Percentiles rank a stretch among this genome's conserved stretches.
These are phyloP conservation scores for Eucalyptus cloeziana DNA, from an alignment of 345 rosid genomes.

Conservation along the genomic window DNA sequence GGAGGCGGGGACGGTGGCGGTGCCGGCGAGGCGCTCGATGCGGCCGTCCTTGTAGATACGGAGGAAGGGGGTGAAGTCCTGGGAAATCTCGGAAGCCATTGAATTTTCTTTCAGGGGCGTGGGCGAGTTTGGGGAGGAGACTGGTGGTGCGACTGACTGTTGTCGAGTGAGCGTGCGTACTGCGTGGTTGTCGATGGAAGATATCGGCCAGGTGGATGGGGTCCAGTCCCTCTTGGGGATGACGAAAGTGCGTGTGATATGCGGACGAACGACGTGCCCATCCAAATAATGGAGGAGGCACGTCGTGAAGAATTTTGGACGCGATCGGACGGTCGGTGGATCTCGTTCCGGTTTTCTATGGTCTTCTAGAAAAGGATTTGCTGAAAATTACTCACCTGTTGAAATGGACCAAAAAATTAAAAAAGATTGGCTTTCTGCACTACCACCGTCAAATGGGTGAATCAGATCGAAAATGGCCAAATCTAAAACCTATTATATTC, in stretches of 20 bases:
- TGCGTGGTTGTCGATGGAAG: neutral
- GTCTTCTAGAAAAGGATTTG: neutral
- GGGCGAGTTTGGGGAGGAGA: neutral
- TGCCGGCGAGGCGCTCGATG: conserved; percentile 22
- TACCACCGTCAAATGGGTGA: no score
- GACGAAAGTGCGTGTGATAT: neutral
- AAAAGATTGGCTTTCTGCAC: neutral
- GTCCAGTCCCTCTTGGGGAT: neutral
- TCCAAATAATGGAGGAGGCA: neutral
- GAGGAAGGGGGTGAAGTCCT: conserved; percentile 15
- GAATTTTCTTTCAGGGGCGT: neutral
- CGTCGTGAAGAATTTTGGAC: neutral
- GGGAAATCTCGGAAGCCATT: conserved; percentile 11
- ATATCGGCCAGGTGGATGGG: neutral
- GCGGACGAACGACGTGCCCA: neutral
- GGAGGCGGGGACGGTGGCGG: conserved; percentile 18
- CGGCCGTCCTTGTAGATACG: conserved; percentile 36
- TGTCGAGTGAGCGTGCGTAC: neutral
- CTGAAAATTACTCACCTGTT: neutral
- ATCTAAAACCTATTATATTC: fast-evolving
- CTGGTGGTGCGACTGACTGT: neutral
- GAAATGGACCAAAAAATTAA: no score
- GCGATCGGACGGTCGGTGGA: neutral
- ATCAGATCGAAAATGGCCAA: no score
- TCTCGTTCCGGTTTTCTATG: neutral